Base-by-base conservation (phyloP, 208 protist species). In the Balamuthia mandrillaris region DNA sequence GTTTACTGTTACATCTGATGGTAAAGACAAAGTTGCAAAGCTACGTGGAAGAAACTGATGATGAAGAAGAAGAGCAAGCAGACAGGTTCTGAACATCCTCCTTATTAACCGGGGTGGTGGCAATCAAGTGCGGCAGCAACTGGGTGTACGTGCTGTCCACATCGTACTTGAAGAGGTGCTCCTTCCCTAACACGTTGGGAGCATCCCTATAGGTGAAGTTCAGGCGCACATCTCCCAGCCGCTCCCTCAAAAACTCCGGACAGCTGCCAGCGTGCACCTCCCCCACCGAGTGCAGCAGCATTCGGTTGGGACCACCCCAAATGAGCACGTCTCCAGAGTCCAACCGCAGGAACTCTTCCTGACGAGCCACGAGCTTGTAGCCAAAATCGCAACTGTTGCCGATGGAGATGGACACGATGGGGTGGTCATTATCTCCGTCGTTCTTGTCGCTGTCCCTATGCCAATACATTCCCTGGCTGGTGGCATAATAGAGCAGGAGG, bases 141-240 rank as follows among this genome's bases (percentile, higher is more conserved):
- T n/a, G n/a, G n/a, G n/a, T n/a, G n/a, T n/a, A n/a, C n/a, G n/a
- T n/a, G 49, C 49, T 56, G 21, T 56, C 49, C 21, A 56, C 49
- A 56, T 21, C 49, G 0, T 4, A 6, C 35, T 81, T 52, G 47
- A 10, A 52, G 51, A 44, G 18, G 31, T 66, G 33, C 58, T 66
- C 58, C 6, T 24, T 45, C 24, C 84, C 84, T 37, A 18, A 18
- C 4, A 86, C 31, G 72, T 87, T 86, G 16, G 84, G 84, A n/a
- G 84, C 84, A 79, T 39, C 14, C 42, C 84, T 31, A 41, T 56
- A 87, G 10, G 84, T 87, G 49, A 87, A 87, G 44, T 87, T 87
- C 18, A 86, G 41, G 35, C 84, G 75, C 44, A 63, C 58, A n/a
- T 42, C 41, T 18, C 63, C 10, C 24, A 65, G 41, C 42, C 39